These are phyloP conservation scores for Neofusicoccum sp. DNA, from an alignment of 2,329 filamentous ascomycete species.

Conservation along the genomic window DNA sequence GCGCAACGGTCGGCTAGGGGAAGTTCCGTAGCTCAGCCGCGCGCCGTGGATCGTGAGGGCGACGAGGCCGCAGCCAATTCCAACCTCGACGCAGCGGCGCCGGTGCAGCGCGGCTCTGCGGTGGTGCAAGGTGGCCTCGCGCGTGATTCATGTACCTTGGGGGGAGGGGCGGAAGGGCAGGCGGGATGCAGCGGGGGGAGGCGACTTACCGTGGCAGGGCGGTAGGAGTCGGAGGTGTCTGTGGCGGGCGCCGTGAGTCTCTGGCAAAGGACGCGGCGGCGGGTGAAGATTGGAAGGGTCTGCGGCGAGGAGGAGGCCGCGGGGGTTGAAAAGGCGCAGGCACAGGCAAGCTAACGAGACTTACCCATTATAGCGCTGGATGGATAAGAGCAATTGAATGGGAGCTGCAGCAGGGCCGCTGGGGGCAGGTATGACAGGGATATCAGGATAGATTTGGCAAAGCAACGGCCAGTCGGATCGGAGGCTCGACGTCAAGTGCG, in stretches of 20 bases:
- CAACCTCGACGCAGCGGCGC: neutral
- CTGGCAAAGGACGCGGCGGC: neutral
- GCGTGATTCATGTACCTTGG: neutral
- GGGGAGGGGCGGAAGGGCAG: neutral
- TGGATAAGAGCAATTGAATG: constrained; percentile 17
- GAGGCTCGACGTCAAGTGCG: constrained; percentile 14
- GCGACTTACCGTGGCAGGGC: constrained; percentile 14
- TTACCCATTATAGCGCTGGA: constrained; percentile 17
- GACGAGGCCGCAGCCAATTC: constrained; percentile 5
- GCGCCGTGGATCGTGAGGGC: constrained; percentile 14
- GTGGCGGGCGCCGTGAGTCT: constrained; percentile 2
- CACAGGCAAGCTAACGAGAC: constrained; percentile 17
- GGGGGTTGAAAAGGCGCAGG: constrained; percentile 18
- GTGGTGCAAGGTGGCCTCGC: neutral
- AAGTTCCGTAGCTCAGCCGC: constrained; percentile 18
- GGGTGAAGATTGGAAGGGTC: constrained; percentile 1
- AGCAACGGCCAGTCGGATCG: constrained; percentile 17
- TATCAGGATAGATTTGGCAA: constrained; percentile 13
- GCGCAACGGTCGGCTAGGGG: constrained; percentile 19
- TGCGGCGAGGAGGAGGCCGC: constrained; percentile 8
- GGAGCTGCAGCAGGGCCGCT: constrained; percentile 12
- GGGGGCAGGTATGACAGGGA: constrained; percentile 18
- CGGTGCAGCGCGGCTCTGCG: neutral
- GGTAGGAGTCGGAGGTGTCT: constrained; percentile 17
- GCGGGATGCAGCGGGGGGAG: neutral